Conservation (phyloP, 1,139 yeast genomes). For the Oligophagozyma castellii region DNA sequence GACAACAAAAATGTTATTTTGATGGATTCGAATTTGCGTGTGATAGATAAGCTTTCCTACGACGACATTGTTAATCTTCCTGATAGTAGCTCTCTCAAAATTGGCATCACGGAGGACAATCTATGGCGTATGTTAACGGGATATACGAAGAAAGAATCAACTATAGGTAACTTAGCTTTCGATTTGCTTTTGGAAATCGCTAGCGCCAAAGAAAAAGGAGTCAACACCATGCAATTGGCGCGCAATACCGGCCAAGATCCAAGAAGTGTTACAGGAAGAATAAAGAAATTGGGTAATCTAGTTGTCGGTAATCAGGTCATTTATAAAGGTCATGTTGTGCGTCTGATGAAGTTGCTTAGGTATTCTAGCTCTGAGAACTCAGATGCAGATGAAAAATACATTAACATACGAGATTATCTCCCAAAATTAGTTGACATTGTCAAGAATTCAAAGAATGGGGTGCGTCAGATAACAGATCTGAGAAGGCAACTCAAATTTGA, state of each 20-base stretch:
- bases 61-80: neutral
- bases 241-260: constrained; percentile 52
- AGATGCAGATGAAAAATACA: constrained; percentile 13
- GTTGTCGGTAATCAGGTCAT: constrained; percentile 33
- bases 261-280: constrained; percentile 52
- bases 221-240: constrained; percentile 43
- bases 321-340: constrained; percentile 36
- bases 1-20: no score
- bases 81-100: neutral
- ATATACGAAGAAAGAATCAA: constrained; percentile 28
- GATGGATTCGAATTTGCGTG: neutral
- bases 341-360: constrained; percentile 33
- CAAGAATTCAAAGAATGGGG: constrained; percentile 51
- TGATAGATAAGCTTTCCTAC: neutral
- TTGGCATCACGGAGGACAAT: neutral
- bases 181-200: constrained; percentile 37
- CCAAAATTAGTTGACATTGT: constrained; percentile 38
- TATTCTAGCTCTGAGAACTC: constrained; percentile 22
- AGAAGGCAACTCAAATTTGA: constrained; percentile 48
- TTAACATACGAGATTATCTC: constrained; percentile 29
- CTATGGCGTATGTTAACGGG: constrained; percentile 31
- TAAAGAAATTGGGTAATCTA: constrained; percentile 37
- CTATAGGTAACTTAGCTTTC: constrained; percentile 31
- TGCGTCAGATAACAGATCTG: constrained; percentile 55
- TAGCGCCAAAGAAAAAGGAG: constrained; percentile 39